These are phyloP conservation scores for Magnusiomyces ingens DNA, from an alignment of 1,139 yeast species.

Conservation along the genomic window DNA sequence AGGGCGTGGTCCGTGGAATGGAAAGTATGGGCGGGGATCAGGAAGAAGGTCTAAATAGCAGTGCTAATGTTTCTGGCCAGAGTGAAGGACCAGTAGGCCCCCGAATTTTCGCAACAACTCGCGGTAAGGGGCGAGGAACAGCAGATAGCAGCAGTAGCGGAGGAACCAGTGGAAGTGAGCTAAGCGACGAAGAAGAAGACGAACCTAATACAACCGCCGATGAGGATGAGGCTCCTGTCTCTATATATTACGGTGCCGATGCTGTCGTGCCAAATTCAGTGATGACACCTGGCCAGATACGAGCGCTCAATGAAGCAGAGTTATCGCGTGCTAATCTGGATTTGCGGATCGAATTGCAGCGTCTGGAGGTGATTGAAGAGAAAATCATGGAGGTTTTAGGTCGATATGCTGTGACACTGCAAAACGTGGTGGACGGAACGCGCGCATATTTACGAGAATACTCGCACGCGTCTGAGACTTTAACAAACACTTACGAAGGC, in stretches of 20 bases:
- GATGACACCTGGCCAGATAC: neutral
- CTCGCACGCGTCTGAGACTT: constrained; percentile 17
- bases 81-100: neutral
- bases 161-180: neutral
- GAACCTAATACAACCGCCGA: neutral
- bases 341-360: constrained; percentile 25
- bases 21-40: too few relatives aligned
- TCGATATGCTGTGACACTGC: constrained; percentile 22
- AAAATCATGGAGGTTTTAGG: constrained; percentile 20
- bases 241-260: neutral
- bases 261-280: neutral
- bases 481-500: constrained; percentile 21
- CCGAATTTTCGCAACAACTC: neutral
- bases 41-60: too few relatives aligned
- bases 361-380: constrained; percentile 22
- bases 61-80: too few relatives aligned
- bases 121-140: neutral
- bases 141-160: too few relatives aligned
- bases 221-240: neutral
- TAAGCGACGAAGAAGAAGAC: neutral
- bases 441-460: constrained; percentile 20
- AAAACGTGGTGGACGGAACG: constrained; percentile 19
- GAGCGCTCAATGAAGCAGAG: constrained; percentile 1
- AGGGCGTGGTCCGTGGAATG: neutral
- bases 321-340: constrained; percentile 18